Conservation (phyloP, 1,284 basidiomycete genomes). For the Melampsora americana region DNA sequence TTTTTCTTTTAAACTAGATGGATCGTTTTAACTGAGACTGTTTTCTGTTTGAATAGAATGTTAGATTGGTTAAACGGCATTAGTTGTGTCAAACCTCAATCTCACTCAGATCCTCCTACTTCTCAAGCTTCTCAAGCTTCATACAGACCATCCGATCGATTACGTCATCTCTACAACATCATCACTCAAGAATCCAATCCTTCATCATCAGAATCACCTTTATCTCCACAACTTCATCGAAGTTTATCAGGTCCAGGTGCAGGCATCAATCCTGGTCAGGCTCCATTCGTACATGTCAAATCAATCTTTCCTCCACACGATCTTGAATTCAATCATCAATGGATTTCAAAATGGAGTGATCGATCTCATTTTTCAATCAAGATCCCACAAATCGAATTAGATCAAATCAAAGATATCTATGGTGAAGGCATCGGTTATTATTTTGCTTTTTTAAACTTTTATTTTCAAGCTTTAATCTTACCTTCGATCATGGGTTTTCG, state of each 20-base stretch:
- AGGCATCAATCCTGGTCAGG: slow-evolving; percentile 29
- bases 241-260: slow-evolving; percentile 25
- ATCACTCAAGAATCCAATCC: slow-evolving; percentile 58
- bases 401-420: slow-evolving; percentile 67
- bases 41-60: slow-evolving; percentile 51
- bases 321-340: slow-evolving; percentile 21
- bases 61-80: slow-evolving; percentile 66
- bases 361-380: slow-evolving; percentile 61
- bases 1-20: not conserved
- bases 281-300: slow-evolving; percentile 35
- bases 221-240: slow-evolving; percentile 15
- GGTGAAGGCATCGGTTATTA: slow-evolving; percentile 85
- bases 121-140: too few species aligned
- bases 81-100: slow-evolving; percentile 58
- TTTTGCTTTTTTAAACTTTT: slow-evolving; percentile 79
- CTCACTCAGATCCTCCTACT: slow-evolving; percentile 47
- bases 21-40: not conserved
- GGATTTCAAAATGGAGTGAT: slow-evolving; percentile 47
- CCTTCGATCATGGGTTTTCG: slow-evolving; percentile 64
- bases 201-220: slow-evolving; percentile 27
- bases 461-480: slow-evolving; percentile 71
- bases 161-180: slow-evolving; percentile 74
- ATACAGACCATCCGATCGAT: slow-evolving; percentile 68
- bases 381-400: slow-evolving; percentile 59
- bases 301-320: slow-evolving; percentile 43